These are phyloP conservation scores for Acacia pycnantha DNA, from an alignment of 331 rosid genomes.

Conservation along the genomic window DNA sequence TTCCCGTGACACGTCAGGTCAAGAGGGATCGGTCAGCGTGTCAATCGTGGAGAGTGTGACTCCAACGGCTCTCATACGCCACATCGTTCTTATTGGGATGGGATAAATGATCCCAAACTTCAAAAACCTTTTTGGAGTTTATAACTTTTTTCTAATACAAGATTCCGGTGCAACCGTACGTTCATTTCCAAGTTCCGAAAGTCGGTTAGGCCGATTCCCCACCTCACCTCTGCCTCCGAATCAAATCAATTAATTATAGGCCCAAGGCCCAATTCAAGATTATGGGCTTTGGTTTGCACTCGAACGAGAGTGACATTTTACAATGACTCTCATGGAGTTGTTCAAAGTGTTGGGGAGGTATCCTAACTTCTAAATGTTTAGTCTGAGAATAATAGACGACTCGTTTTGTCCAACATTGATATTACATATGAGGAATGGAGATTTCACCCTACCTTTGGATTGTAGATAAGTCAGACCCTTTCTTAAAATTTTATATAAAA, in stretches of 20 bases:
- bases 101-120: not conserved
- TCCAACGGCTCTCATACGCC: constrained; percentile 25
- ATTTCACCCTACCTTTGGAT: too few relatives aligned
- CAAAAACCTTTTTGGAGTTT: not conserved
- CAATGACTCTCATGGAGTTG: too few relatives aligned
- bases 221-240: not conserved
- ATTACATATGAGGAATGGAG: too few relatives aligned
- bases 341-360: too few relatives aligned
- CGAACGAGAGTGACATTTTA: not conserved
- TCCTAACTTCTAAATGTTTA: too few relatives aligned
- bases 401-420: too few relatives aligned
- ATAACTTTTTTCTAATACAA: not conserved
- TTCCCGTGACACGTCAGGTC: constrained; percentile 12
- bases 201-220: not conserved
- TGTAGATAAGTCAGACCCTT: too few relatives aligned
- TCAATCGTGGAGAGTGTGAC: not conserved
- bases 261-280: not conserved
- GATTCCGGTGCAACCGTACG: not conserved
- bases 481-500: too few relatives aligned
- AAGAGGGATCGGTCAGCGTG: not conserved
- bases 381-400: too few relatives aligned
- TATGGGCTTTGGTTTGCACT: not conserved
- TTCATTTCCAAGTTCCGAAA: not conserved
- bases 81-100: not conserved
- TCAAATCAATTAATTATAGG: not conserved